Evolutionary conservation across 2,329 filamentous ascomycete genomes (phyloP), one percentile per base, ranked within the genome.

Genomic region (Xylaria polymorpha): DNA sequence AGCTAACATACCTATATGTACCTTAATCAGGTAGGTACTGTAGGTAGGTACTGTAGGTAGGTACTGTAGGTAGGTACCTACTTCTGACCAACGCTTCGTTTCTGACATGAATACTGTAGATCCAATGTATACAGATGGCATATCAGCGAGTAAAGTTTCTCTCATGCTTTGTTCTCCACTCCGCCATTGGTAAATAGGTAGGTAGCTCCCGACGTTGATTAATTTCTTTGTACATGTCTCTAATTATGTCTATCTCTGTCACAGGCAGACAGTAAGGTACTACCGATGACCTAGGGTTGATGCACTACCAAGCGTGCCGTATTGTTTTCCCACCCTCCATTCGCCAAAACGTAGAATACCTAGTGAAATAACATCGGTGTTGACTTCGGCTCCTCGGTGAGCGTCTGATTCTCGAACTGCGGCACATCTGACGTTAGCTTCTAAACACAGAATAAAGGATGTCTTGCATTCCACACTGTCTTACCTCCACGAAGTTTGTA

Each of bases 401-500:
- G 20, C 55, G 64, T 65, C 50, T 74, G 75, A 57, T 74, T 76
- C 62, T 78, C 77, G 51, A 77, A 77, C 77, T 78, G 66, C 37
- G 57, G 67, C 48, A 48, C 48, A 60, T 62, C 53, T 25, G 41
- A 66, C 32, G 64, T 76, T 48, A 76, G 73, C 63, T 25, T 71
- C 51, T 43, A 35, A 60, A 15, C 43, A 25, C 22, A 37, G 22
- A 7, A 48, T 59, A 14, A 37, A 44, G 35, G 48, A 41, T 48
- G 39, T 8, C 25, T 57, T n/a, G 48, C 12, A 15, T 22, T 25
- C 44, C 48, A 44, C 18, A 44, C 43, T 64, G 46, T 43, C 65
- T 72, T 84, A 97, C 94, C 85, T 98, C 92, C 63, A 97, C 83
- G 79, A 97, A 98, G 51, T 89, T 91, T 10, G 93, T 97, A 44